A percentile compares a stretch with the other conserved stretches of the same genome.
phyloP scores from a whole-genome alignment of 1,139 yeast genomes.

The Geotrichum aggregatum region DNA sequence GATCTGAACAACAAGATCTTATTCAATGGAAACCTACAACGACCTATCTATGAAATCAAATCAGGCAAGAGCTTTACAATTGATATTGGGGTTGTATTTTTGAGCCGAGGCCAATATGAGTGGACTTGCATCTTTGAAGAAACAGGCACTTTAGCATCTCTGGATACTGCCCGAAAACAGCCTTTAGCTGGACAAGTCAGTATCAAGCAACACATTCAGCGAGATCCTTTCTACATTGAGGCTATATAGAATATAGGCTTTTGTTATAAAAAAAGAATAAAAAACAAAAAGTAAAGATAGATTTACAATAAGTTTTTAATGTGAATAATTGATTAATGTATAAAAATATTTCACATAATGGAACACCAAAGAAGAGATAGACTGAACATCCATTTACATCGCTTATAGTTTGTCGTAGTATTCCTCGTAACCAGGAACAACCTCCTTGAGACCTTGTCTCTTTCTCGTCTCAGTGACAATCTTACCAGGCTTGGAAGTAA shows the following conservation, averaged over 20 bases:
- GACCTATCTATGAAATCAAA: conserved; percentile 43
- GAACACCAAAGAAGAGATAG: no score
- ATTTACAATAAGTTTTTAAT: neutral
- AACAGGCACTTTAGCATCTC: neutral
- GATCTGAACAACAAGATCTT: conserved; percentile 31
- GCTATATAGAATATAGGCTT: conserved; percentile 23
- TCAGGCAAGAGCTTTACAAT: conserved; percentile 45
- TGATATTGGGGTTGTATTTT: conserved; percentile 53
- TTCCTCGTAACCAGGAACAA: conserved; percentile 98
- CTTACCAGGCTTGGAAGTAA: conserved; percentile 89
- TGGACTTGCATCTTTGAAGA: conserved; percentile 71
- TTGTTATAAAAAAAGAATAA: neutral
- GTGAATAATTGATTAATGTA: neutral
- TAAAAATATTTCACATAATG: neutral
- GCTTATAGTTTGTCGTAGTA: conserved; percentile 97
- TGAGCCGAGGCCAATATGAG: conserved; percentile 71
- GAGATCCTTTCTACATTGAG: conserved; percentile 38
- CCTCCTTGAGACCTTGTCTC: conserved; percentile 96
- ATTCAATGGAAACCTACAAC: conserved; percentile 64
- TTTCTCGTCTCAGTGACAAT: conserved; percentile 87
- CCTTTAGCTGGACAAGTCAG: neutral
- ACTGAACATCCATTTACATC: neutral
- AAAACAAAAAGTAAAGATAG: neutral
- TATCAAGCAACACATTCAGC: conserved; percentile 30
- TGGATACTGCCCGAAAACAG: neutral